Base-by-base conservation (phyloP, 2,329 filamentous ascomycete species). In the Cladosporium sp. region DNA sequence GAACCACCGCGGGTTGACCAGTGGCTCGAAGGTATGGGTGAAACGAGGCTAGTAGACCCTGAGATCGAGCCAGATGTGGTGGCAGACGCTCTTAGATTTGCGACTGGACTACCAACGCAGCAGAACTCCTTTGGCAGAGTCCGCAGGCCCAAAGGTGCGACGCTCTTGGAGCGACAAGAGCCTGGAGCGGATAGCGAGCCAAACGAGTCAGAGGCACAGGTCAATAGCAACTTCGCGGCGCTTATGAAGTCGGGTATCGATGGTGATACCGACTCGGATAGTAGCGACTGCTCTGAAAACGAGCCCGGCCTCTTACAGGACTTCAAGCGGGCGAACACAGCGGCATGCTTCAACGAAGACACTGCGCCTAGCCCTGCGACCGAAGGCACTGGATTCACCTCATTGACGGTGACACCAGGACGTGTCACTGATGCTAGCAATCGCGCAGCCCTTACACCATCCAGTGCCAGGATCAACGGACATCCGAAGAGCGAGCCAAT, bases 21-120 rank as follows among this genome's bases (percentile, higher is more conserved):
- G 42, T 70, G 67, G 66, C 49, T 67, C 1, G 44, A 40, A 2
- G 67, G 66, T 13, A 62, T 65, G 34, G 66, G 65, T 4, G 34
- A 63, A 25, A 65, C 57, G 8, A 57, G 56, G 51, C 62, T 61
- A 22, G 42, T 55, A 17, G 57, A 58, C 10, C 61, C 62, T 15
- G 57, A 62, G 4, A 40, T 49, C 25, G 51, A 47, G 32, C 54
- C 60, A 19, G 62, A 63, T 8, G 57, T 67, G 24, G 59, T 62
- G 10, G 60, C 53, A 35, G 67, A 69, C 25, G 60, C 64, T 12
- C 53, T 58, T 35, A 63, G 60, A 25, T 57, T 61, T 42, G 58
- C 45, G 8, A 12, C 8, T 15, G 17, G 62, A 4, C 57, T 48
- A 2, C 25, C 56, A 6, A 57, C 56, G 7, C 58, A 62, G 10